Base-by-base conservation (phyloP, 768 basidiomycete species). In the Podaxis pistillaris region DNA sequence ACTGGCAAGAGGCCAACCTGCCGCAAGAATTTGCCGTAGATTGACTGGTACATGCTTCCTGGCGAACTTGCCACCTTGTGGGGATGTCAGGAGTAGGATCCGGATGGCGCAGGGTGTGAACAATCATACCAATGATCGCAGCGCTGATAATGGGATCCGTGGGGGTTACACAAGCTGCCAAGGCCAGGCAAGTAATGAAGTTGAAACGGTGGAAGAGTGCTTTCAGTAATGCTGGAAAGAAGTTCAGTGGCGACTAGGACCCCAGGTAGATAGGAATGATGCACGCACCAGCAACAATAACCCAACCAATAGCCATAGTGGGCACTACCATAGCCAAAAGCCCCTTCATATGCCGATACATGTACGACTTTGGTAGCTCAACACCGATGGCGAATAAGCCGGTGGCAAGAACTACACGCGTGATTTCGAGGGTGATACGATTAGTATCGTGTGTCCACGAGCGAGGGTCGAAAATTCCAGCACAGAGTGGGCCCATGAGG, bases 381-480 rank as follows among this genome's bases (percentile, higher is more conserved):
- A 96, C 93, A 2, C 96, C 96, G 36, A 98, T 93, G 6, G 96
- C 92, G 68, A 99, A 99, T 1, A 98, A 85, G 28, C 94, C 93
- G 1, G 91, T 89, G 2, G 90, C 96, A 50, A 99, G 90, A 55
- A 97, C 91, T 37, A 97, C 75, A 8, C 95, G 83, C 77, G 89
- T 95, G 17, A 96, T 76, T 73, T 96, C 95, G 17, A 76, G 73
- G 1, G 96, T 98, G 62, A 99, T 84, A 3, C 77, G 72, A 68
- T 84, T 80, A 38, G 78, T 69, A 13, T 74, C 68, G 3, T 70
- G 33, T 22, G 82, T 83, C 94, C 94, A 97, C 2, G 79, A 78
- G 2, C 89, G 81, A 5, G 94, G 95, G 67, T 94, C 76, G 73
- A 96, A 92, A 7, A 89, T 75, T 38, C 83, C 81, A 30, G 86